Conservation (phyloP, 2,329 filamentous ascomycete species). For the Paecilomyces variotii region DNA sequence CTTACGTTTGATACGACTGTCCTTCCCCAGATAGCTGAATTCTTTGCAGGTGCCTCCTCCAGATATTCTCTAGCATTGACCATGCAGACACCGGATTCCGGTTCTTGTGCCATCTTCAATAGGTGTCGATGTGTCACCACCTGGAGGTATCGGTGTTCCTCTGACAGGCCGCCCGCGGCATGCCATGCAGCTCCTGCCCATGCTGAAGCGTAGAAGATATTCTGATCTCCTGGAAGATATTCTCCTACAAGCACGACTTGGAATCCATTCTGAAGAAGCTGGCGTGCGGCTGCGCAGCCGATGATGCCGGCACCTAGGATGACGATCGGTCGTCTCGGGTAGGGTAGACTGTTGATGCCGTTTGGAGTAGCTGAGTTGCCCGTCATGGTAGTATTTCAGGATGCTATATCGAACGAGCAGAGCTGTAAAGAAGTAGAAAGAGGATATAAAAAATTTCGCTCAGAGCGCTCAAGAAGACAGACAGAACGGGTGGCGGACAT, state of each 20-base stretch:
- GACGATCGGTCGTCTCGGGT: slow-evolving; percentile 26
- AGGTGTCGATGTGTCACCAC: slow-evolving; percentile 27
- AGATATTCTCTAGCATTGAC: slow-evolving; percentile 28
- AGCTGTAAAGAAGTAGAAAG: background rate
- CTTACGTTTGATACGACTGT: slow-evolving; percentile 24
- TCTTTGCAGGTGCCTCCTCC: slow-evolving; percentile 21
- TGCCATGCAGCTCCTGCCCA: slow-evolving; percentile 35
- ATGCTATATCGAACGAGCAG: background rate
- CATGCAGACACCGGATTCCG: slow-evolving; percentile 25
- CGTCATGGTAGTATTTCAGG: background rate
- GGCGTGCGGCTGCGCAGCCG: slow-evolving; percentile 29
- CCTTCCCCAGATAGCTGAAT: slow-evolving; percentile 28
- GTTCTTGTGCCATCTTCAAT: slow-evolving; percentile 25
- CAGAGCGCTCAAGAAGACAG: background rate
- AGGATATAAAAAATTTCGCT: background rate
- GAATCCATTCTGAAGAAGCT: slow-evolving; percentile 28
- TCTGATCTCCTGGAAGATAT: slow-evolving; percentile 28
- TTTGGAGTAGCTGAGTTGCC: background rate
- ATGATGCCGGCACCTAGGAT: slow-evolving; percentile 34
- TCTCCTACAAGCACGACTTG: slow-evolving; percentile 28
- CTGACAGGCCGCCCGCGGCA: slow-evolving; percentile 26
- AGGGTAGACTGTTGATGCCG: slow-evolving; percentile 18
- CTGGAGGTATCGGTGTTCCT: slow-evolving; percentile 28
- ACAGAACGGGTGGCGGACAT: slow-evolving; percentile 7
- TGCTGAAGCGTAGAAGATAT: slow-evolving; percentile 30